phyloP scores from a whole-genome alignment of 331 rosid genomes.

The Telfairia occidentalis region DNA sequence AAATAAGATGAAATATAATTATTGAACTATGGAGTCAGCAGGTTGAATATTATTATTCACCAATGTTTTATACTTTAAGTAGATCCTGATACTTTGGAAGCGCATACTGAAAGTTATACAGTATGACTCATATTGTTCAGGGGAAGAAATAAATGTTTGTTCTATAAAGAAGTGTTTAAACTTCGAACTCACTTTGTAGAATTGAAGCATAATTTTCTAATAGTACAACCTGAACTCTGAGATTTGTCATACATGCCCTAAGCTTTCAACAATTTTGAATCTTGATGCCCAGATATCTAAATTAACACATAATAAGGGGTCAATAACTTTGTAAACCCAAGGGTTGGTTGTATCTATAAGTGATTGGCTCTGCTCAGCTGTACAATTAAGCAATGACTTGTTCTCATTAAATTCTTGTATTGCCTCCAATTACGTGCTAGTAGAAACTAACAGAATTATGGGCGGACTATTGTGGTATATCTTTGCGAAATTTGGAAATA shows the following conservation, averaged over 20 bases:
- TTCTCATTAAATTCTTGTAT: neutral
- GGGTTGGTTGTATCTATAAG: neutral
- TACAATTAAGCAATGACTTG: neutral
- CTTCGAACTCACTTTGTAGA: neutral
- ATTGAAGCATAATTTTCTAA: neutral
- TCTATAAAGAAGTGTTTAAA: neutral
- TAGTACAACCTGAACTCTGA: neutral
- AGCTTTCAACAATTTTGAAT: neutral
- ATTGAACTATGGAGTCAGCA: neutral
- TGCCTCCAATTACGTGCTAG: neutral
- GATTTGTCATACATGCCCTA: neutral
- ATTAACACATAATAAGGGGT: neutral
- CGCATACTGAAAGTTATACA: no score
- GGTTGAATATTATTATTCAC: neutral
- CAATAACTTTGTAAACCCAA: neutral
- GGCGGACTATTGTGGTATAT: neutral
- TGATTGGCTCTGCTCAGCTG: neutral
- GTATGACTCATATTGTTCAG: neutral
- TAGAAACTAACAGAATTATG: neutral
- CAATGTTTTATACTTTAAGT: neutral
- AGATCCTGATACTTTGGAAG: neutral
- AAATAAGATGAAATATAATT: constrained; percentile 16
- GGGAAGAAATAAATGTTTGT: neutral
- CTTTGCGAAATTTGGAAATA: neutral
- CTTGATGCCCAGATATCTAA: neutral